phyloP scores from a whole-genome alignment of 2,329 filamentous ascomycete genomes.

The Iodosphaeria phyllophila region DNA sequence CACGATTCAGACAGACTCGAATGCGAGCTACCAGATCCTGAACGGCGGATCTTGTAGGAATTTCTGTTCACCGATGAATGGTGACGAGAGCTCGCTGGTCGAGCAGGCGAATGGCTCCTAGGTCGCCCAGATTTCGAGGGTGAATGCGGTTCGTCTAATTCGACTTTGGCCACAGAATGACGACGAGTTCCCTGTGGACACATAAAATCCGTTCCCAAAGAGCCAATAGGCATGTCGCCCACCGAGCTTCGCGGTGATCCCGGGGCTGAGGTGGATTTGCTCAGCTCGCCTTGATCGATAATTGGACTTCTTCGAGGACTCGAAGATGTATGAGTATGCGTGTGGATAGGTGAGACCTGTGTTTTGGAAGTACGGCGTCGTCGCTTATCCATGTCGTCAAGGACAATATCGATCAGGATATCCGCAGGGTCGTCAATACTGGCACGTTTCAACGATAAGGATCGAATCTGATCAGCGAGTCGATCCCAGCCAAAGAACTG shows the following conservation, averaged over 20 bases:
- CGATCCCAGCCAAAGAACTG: constrained; percentile 97
- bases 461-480: constrained; percentile 77
- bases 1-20: constrained; percentile 53
- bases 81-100: constrained; percentile 59
- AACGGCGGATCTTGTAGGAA: constrained; percentile 62
- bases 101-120: constrained; percentile 64
- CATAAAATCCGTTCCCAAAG: constrained; percentile 29
- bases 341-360: constrained; percentile 64
- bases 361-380: constrained; percentile 74
- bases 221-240: constrained; percentile 36
- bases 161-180: constrained; percentile 25
- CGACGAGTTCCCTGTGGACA: constrained; percentile 17
- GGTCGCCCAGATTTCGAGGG: constrained; percentile 29
- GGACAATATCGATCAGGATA: constrained; percentile 75
- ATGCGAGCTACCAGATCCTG: constrained; percentile 82
- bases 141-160: constrained; percentile 27
- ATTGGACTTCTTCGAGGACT: constrained; percentile 45
- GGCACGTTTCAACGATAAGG: constrained; percentile 73
- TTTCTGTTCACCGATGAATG: constrained; percentile 46
- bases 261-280: constrained; percentile 50
- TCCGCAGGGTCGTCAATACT: constrained; percentile 80
- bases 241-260: constrained; percentile 34
- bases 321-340: constrained; percentile 26
- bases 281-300: constrained; percentile 44
- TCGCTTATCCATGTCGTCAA: constrained; percentile 91